Percentiles rank a stretch among this genome's conserved stretches.
Conservation (phyloP, 768 basidiomycete genomes). For the Auricularia auricula-judae region DNA sequence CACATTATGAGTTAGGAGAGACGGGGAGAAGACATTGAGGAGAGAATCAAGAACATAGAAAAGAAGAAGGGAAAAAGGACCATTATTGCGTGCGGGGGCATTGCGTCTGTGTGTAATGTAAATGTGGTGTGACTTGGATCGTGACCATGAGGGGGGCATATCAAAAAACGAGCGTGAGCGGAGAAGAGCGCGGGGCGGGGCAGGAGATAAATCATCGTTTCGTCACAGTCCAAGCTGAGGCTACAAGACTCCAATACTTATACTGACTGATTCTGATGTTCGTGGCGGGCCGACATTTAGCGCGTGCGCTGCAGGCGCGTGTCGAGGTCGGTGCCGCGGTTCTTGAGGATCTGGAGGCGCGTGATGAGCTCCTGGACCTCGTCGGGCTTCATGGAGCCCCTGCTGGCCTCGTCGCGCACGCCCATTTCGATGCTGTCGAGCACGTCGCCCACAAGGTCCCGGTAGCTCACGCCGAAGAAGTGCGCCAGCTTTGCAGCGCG, state of each 20-base stretch:
- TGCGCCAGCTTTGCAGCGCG: slow-evolving; percentile 75
- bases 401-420: slow-evolving; percentile 55
- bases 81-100: neutral
- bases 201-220: no score
- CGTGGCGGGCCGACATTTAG: no score
- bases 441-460: slow-evolving; percentile 64
- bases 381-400: slow-evolving; percentile 52
- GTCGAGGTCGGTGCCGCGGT: neutral
- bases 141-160: no score
- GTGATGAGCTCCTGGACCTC: slow-evolving; percentile 30
- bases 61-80: neutral
- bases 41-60: neutral
- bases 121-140: no score
- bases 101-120: no score
- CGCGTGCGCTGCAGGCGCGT: no score
- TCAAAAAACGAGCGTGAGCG: no score
- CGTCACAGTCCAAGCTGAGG: no score
- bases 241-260: no score
- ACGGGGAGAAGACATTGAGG: neutral
- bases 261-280: no score
- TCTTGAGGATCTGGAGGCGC: neutral
- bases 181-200: no score
- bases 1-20: neutral
- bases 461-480: slow-evolving; percentile 83
- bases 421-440: slow-evolving; percentile 71